Conservation (phyloP, 2,329 filamentous ascomycete species). For the Blastomyces silverae region DNA sequence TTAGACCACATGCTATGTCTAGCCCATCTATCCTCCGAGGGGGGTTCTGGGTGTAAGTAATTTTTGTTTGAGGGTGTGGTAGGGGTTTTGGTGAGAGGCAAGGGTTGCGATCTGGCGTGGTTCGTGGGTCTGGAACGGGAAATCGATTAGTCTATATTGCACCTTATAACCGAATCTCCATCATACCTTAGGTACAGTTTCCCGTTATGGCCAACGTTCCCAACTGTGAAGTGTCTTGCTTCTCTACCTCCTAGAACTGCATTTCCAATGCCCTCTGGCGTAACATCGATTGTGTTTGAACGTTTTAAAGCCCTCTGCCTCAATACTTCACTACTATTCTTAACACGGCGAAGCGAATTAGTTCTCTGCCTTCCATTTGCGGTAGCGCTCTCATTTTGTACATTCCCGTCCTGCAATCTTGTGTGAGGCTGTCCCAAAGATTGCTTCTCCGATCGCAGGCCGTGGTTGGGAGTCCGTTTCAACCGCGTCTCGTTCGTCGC, state of each 20-base stretch:
- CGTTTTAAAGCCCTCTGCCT: constrained; percentile 36
- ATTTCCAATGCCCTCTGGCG: constrained; percentile 57
- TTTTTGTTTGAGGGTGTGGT: constrained; percentile 55
- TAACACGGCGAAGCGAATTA: constrained; percentile 38
- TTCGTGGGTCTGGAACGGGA: constrained; percentile 32
- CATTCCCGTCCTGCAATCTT: constrained; percentile 32
- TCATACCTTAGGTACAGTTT: constrained; percentile 72
- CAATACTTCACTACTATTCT: constrained; percentile 49
- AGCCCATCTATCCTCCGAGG: constrained; percentile 27
- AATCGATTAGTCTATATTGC: constrained; percentile 15
- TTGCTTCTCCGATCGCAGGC: constrained; percentile 23
- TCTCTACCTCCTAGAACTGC: constrained; percentile 55
- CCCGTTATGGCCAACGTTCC: constrained; percentile 76
- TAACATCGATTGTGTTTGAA: constrained; percentile 50
- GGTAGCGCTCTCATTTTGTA: constrained; percentile 28
- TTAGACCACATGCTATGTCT: constrained; percentile 37
- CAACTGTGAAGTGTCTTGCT: constrained; percentile 68
- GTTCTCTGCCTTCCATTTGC: constrained; percentile 31
- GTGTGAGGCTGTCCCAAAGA: constrained; percentile 36
- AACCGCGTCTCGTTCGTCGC: not conserved
- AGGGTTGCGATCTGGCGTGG: constrained; percentile 31
- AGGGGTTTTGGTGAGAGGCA: constrained; percentile 38
- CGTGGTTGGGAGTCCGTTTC: constrained; percentile 14
- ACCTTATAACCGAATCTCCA: constrained; percentile 18
- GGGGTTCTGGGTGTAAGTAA: constrained; percentile 40